phyloP scores from a whole-genome alignment of 2,329 filamentous ascomycete species.

The Aureobasidium sp. region DNA sequence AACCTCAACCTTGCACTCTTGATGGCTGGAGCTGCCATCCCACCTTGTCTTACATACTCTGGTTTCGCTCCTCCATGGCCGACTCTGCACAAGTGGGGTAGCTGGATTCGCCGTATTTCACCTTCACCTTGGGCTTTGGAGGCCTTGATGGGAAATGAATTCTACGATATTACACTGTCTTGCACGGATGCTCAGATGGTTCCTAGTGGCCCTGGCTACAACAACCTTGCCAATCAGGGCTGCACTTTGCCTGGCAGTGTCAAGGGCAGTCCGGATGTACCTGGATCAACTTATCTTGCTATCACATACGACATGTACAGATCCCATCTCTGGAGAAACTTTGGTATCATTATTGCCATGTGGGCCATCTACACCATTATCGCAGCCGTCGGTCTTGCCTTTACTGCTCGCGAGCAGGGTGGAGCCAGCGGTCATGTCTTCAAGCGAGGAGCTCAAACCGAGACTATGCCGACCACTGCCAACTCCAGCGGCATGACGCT shows the following conservation, averaged over 20 bases:
- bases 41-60: conserved; percentile 47
- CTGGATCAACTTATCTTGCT: conserved; percentile 48
- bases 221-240: conserved; percentile 45
- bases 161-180: conserved; percentile 49
- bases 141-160: conserved; percentile 63
- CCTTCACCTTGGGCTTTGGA: conserved; percentile 66
- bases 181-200: conserved; percentile 49
- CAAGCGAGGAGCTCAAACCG: conserved; percentile 8
- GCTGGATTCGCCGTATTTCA: conserved; percentile 40
- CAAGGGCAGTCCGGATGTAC: conserved; percentile 46
- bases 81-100: conserved; percentile 69
- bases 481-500: not conserved
- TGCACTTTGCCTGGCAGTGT: conserved; percentile 53
- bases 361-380: conserved; percentile 28
- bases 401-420: conserved; percentile 12
- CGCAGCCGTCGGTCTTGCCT: conserved; percentile 9
- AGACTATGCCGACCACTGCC: not conserved
- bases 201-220: conserved; percentile 25
- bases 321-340: conserved; percentile 54
- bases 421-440: conserved; percentile 14
- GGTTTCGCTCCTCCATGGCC: conserved; percentile 48
- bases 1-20: conserved; percentile 13
- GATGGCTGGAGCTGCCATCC: conserved; percentile 16
- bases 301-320: conserved; percentile 51
- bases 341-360: conserved; percentile 47